These are phyloP conservation scores for Acanthamoeba culbertsoni DNA, from an alignment of 208 protist species.

Conservation along the genomic window DNA sequence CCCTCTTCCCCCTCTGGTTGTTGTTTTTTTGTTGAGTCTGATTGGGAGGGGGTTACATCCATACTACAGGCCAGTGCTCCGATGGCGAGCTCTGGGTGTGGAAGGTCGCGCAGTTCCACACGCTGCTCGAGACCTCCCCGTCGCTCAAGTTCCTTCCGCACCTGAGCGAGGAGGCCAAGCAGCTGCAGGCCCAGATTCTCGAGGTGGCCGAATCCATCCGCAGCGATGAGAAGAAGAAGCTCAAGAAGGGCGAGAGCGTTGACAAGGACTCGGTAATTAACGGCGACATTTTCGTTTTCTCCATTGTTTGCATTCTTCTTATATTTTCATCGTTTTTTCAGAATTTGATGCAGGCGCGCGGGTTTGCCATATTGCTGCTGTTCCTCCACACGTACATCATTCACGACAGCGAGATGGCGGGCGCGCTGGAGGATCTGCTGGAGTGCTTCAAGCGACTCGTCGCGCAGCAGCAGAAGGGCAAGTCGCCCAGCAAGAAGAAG, in stretches of 20 bases:
- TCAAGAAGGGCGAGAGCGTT: neutral
- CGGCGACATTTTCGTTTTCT: neutral
- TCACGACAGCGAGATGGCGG: conserved; percentile 19
- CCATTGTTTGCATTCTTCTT: neutral
- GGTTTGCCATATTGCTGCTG: conserved; percentile 31
- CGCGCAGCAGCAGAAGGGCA: neutral
- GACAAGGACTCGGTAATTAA: neutral
- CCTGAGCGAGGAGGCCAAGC: neutral
- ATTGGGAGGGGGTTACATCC: neutral
- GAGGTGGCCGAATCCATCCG: conserved; percentile 14
- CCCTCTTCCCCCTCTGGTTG: too few relatives aligned
- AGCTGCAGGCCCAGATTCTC: neutral
- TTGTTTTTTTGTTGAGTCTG: neutral
- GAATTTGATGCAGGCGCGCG: neutral
- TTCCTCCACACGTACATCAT: conserved; percentile 22
- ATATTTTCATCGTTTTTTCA: neutral
- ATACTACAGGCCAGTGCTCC: neutral
- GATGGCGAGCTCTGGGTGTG: conserved; percentile 59
- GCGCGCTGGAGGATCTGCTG: conserved; percentile 23
- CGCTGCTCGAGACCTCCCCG: neutral
- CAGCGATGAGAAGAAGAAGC: neutral
- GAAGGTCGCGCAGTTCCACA: conserved; percentile 39
- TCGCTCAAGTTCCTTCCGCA: neutral
- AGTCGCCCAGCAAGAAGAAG: neutral
- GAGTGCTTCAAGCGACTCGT: conserved; percentile 48